A percentile compares a stretch with the other conserved stretches of the same genome.
Evolutionary conservation across 2,329 filamentous ascomycete genomes (phyloP).

Genomic region (Aspergillus sojae): DNA sequence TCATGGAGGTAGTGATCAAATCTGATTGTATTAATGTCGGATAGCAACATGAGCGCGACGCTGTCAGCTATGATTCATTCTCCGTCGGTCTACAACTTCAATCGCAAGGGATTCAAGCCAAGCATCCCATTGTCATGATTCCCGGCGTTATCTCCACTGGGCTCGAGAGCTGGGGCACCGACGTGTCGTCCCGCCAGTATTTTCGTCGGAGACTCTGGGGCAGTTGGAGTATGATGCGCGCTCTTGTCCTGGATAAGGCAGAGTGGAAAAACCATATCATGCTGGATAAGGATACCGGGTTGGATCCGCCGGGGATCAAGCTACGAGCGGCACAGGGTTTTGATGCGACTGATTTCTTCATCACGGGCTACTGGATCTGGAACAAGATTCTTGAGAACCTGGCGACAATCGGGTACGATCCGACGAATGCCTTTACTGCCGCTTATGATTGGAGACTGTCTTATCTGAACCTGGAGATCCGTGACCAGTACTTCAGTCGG

Average conservation of each 20-base stretch:
- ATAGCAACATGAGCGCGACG: slow-evolving; percentile 79
- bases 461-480: slow-evolving; percentile 83
- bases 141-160: slow-evolving; percentile 97
- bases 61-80: slow-evolving; percentile 91
- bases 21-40: slow-evolving; percentile 9
- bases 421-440: slow-evolving; percentile 69
- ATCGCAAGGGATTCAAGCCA: slow-evolving; percentile 75
- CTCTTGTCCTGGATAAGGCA: slow-evolving; percentile 88
- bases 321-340: slow-evolving; percentile 93
- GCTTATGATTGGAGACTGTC: slow-evolving; percentile 91
- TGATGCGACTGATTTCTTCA: slow-evolving; percentile 89
- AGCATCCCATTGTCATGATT: slow-evolving; percentile 94
- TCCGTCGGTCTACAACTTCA: slow-evolving; percentile 82
- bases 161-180: slow-evolving; percentile 93
- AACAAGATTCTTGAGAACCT: slow-evolving; percentile 98
- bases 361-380: slow-evolving; percentile 95
- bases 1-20: not conserved
- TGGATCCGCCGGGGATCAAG: slow-evolving; percentile 90
- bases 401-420: slow-evolving; percentile 93
- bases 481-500: slow-evolving; percentile 92
- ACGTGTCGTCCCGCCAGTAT: slow-evolving; percentile 80
- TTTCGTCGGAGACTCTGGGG: slow-evolving; percentile 96
- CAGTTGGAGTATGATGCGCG: slow-evolving; percentile 98
- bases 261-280: slow-evolving; percentile 96
- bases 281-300: slow-evolving; percentile 86